phyloP scores from a whole-genome alignment of 345 rosid species.

The Dipteronia dyeriana region DNA sequence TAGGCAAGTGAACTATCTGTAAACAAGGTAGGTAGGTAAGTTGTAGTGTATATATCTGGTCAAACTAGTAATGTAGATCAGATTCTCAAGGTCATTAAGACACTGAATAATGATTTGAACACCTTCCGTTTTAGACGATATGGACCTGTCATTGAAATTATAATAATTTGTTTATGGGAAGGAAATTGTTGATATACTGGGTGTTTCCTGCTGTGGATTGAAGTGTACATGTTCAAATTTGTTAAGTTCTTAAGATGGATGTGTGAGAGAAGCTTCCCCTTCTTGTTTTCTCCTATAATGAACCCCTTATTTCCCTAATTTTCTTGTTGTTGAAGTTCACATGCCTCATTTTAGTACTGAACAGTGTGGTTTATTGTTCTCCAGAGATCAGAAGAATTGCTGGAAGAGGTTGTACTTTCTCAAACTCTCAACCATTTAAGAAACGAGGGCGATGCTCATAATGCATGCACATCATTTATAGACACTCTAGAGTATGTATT shows the following conservation, averaged over 20 bases:
- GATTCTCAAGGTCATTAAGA: not conserved
- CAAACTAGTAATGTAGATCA: not conserved
- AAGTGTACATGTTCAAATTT: not conserved
- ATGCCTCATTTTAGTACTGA: slow-evolving; percentile 17
- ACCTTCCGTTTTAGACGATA: not conserved
- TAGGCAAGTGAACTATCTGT: slow-evolving; percentile 11
- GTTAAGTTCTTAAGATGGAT: not conserved
- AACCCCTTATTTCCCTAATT: not conserved
- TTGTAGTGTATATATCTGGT: not conserved
- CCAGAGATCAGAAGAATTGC: slow-evolving; percentile 96
- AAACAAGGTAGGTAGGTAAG: not conserved
- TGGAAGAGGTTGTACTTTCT: slow-evolving; percentile 88
- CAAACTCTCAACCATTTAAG: slow-evolving; percentile 72
- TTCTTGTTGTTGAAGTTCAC: slow-evolving; percentile 7
- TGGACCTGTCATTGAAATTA: not conserved
- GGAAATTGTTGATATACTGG: not conserved
- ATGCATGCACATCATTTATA: slow-evolving; percentile 68
- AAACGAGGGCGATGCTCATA: slow-evolving; percentile 32
- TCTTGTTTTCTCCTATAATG: not conserved
- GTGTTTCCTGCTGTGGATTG: not conserved
- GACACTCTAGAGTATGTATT: slow-evolving; percentile 78
- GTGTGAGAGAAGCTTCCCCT: not conserved
- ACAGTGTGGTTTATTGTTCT: slow-evolving; percentile 24
- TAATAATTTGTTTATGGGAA: not conserved
- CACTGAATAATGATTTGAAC: not conserved